Evolutionary conservation across 352 stramenopile genomes (phyloP), one percentile per base, ranked within the genome.

Genomic region (Phytophthora tentaculata): DNA sequence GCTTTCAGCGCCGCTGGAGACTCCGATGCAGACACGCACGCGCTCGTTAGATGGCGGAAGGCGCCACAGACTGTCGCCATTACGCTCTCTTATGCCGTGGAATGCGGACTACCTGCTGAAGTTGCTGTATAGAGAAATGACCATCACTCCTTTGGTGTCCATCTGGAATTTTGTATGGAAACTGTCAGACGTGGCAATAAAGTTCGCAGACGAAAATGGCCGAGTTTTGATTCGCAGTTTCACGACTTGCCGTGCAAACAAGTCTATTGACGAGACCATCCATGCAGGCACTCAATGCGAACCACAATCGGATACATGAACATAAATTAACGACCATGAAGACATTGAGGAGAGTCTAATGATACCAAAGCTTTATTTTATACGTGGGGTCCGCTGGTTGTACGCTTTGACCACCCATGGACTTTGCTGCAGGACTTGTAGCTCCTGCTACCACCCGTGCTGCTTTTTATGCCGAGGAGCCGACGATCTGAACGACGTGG

Each of bases 401-500:
- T n/a, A 56, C 48, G 39, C 28, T 55, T 37, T 45, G 32, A 43
- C 51, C 35, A 57, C n/a, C 22, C 23, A 43, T 62, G 56, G 37
- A 32, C 32, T 47, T 32, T 8, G n/a, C n/a, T n/a, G n/a, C n/a
- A n/a, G n/a, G 9, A 44, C 13, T 14, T 28, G 23, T 53, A 19
- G 14, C 17, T 22, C 13, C 24, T 20, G 28, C 24, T 28, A n/a
- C 28, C 49, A 35, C n/a, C n/a, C 23, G 20, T 16, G 28, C 23
- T n/a, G n/a, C 16, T 49, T 22, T 54, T 54, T 44, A 64, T 64
- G 43, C 61, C 16, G 39, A 64, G 43, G 76, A 62, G 28, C 58
- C 58, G 37, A 84, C 71, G 67, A 91, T 71, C 56, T 82, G 69
- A 56, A 57, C 35, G 41, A 88, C 79, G 67, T 86, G 77, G 47